A percentile compares a stretch with the other conserved stretches of the same genome.
These are phyloP conservation scores for Avena eriantha DNA, from an alignment of 176 grass and related monocot species.

Conservation along the genomic window DNA sequence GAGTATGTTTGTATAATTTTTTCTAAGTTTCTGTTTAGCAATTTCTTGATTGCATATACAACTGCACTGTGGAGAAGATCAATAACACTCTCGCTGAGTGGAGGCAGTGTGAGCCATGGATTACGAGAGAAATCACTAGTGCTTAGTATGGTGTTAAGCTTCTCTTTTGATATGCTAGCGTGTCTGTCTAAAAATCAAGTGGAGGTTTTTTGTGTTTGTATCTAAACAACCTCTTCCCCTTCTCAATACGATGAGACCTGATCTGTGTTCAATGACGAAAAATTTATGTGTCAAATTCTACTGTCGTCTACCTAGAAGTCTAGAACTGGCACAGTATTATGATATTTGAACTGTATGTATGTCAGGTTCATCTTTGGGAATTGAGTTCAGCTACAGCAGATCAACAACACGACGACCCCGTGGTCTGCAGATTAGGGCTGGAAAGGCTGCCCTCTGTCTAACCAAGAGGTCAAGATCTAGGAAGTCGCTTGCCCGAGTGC, in stretches of 20 bases:
- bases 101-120: not conserved
- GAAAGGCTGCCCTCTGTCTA: conserved; percentile 75
- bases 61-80: not conserved
- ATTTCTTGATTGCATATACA: not conserved
- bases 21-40: conserved; percentile 1
- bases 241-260: not conserved
- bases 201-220: not conserved
- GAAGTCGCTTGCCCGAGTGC: conserved; percentile 84
- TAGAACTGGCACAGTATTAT: conserved; percentile 10
- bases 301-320: not conserved
- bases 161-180: not conserved
- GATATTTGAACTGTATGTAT: conserved; percentile 36
- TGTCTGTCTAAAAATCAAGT: not conserved
- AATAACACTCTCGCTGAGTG: not conserved
- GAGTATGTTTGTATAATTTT: not conserved
- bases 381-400: conserved; percentile 70
- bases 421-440: conserved; percentile 78
- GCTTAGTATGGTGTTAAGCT: not conserved
- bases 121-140: not conserved
- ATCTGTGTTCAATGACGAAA: not conserved
- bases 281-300: not conserved
- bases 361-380: conserved; percentile 66
- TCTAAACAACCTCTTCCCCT: not conserved
- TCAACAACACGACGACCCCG: conserved; percentile 55
- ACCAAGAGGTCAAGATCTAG: conserved; percentile 89